phyloP scores from a whole-genome alignment of 2,329 filamentous ascomycete genomes.

The Botrytis cinerea region DNA sequence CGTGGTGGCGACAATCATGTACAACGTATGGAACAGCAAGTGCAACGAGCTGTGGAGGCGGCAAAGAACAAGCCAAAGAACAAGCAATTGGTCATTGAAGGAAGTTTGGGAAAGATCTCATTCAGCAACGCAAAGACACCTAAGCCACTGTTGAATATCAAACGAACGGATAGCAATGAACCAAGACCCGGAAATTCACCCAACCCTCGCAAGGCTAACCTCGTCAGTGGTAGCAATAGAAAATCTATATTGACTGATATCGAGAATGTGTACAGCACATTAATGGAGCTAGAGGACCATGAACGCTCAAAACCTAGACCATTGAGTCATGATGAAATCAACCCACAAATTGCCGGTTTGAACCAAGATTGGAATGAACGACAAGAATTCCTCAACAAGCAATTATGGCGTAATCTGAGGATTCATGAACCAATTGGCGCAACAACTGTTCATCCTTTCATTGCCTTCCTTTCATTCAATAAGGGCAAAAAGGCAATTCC shows the following conservation, averaged over 20 bases:
- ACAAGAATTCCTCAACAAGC: constrained; percentile 69
- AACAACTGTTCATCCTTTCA: constrained; percentile 85
- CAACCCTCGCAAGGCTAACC: constrained; percentile 47
- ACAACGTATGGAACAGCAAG: constrained; percentile 98
- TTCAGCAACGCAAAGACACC: constrained; percentile 99
- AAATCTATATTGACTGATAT: constrained; percentile 85
- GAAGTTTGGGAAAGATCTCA: constrained; percentile 94
- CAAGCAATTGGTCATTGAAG: constrained; percentile 93
- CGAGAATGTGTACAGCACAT: constrained; percentile 79
- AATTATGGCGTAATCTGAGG: constrained; percentile 84
- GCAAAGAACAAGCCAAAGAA: constrained; percentile 98
- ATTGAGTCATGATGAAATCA: constrained; percentile 59
- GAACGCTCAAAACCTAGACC: constrained; percentile 76
- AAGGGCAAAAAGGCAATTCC: constrained; percentile 97
- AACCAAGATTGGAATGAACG: constrained; percentile 80
- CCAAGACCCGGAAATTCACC: constrained; percentile 53
- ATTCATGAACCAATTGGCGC: constrained; percentile 87
- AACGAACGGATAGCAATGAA: constrained; percentile 72
- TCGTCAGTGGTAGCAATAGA: constrained; percentile 66
- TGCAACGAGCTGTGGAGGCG: constrained; percentile 93
- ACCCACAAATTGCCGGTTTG: constrained; percentile 68
- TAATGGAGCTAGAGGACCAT: constrained; percentile 95
- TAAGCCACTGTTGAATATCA: constrained; percentile 92
- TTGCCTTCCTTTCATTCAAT: constrained; percentile 87
- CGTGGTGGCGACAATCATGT: constrained; percentile 93